phyloP scores from a whole-genome alignment of 2,329 filamentous ascomycete species.

The Paecilomyces niveus region DNA sequence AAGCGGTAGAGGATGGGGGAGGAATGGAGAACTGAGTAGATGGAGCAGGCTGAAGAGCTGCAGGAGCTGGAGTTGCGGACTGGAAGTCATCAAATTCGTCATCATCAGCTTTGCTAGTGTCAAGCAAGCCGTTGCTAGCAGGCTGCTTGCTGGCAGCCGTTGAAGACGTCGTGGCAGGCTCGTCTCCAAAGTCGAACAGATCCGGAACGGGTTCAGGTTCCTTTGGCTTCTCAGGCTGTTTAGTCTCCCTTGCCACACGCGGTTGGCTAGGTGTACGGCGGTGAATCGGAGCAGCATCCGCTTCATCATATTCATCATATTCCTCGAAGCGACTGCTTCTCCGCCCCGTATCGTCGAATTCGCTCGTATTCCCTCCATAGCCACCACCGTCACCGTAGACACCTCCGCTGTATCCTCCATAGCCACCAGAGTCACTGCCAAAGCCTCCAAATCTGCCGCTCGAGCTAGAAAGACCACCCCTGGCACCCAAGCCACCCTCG shows the following conservation, averaged over 20 bases:
- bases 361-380: conserved; percentile 70
- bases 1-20: conserved; percentile 41
- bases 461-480: conserved; percentile 49
- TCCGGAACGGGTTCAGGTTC: conserved; percentile 69
- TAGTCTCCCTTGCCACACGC: conserved; percentile 39
- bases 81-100: conserved; percentile 98
- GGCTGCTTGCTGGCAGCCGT: conserved; percentile 39
- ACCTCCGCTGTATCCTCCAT: conserved; percentile 61
- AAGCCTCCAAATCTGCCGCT: conserved; percentile 77
- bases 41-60: conserved; percentile 18
- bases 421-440: conserved; percentile 65
- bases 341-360: conserved; percentile 59
- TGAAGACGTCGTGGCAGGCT: conserved; percentile 47
- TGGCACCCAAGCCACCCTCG: conserved; percentile 66
- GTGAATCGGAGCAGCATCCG: conserved; percentile 46
- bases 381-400: conserved; percentile 96
- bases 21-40: conserved; percentile 33
- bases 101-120: conserved; percentile 52
- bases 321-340: conserved; percentile 80
- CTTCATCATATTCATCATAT: conserved; percentile 94
- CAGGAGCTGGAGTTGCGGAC: conserved; percentile 58
- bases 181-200: conserved; percentile 81
- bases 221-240: conserved; percentile 66
- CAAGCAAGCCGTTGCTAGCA: conserved; percentile 42
- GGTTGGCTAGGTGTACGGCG: conserved; percentile 43